Percentiles rank a stretch among this genome's conserved stretches.
These are phyloP conservation scores for Capsaspora owczarzaki DNA, from an alignment of 78 protist species.

Conservation along the genomic window DNA sequence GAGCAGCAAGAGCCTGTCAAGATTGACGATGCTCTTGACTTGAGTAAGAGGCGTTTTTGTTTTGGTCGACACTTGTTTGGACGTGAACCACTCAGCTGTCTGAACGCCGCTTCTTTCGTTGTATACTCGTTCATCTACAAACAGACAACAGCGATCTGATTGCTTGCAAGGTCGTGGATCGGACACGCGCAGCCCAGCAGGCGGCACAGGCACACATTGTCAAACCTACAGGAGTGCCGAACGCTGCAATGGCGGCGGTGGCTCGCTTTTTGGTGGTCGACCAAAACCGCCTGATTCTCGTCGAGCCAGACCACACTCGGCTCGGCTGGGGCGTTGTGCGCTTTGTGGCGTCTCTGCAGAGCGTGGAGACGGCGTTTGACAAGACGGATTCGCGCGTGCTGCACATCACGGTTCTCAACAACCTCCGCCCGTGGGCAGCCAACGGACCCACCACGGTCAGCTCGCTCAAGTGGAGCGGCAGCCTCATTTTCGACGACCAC, in stretches of 20 bases:
- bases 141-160: constrained; percentile 2
- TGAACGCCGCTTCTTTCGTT: too few relatives aligned
- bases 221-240: too few relatives aligned
- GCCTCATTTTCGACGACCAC: not conserved
- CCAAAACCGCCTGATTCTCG: not conserved
- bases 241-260: too few relatives aligned
- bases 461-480: not conserved
- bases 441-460: not conserved
- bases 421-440: not conserved
- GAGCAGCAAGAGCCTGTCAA: not conserved
- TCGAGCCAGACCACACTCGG: not conserved
- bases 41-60: not conserved
- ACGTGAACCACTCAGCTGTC: too few relatives aligned
- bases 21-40: not conserved
- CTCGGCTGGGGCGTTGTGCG: constrained; percentile 12
- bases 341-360: not conserved
- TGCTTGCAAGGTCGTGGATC: not conserved
- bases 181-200: not conserved
- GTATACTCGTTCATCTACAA: too few relatives aligned
- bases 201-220: too few relatives aligned
- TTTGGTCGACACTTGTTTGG: too few relatives aligned
- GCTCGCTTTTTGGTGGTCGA: not conserved
- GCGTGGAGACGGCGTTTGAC: not conserved
- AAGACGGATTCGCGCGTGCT: not conserved
- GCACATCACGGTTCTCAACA: not conserved